Evolutionary conservation across 1,284 basidiomycete species (phyloP), one percentile per base, ranked within the genome.

Genomic region (Stereum hirsutum): DNA sequence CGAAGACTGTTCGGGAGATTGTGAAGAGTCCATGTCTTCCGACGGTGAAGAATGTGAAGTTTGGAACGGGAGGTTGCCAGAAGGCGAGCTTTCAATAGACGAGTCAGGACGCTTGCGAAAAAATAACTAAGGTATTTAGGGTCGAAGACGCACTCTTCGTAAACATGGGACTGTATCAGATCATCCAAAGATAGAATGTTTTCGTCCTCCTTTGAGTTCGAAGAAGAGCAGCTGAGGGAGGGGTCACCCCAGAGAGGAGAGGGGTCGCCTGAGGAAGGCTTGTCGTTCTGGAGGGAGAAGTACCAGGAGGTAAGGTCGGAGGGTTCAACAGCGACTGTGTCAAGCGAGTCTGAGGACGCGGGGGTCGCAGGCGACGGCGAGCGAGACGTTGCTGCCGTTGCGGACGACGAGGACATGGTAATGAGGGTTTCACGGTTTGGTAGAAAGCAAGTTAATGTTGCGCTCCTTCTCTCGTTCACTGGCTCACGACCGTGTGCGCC

Each of bases 351-450:
- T 8, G 73, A 73, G 0, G 76, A 64, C 43, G 80, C 81, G 42
- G 83, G 82, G 0, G 84, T 85, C 33, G 68, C 63, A 2, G 83
- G 83, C 0, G 81, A 81, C 3, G 80, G 72, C 5, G 82, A 84
- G 35, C 82, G 81, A 30, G 83, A 82, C 55, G 65, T 65, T 52
- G 71, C 64, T n/a, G 69, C 68, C 37, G 70, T 67, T 41, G 70
- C 63, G 12, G 76, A 70, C 52, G 75, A 74, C 50, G 74, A 70
- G 49, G 80, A 77, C 69, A 68, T 66, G 53, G 43, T 38, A 39
- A 48, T 31, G 36, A 46, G 57, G 57, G 17, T 58, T 53, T 7
- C 50, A 44, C 23, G 52, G 47, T 35, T 43, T n/a, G n/a, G n/a
- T n/a, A n/a, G 49, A 44, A 42, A 41, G 21, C 20, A 36, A 19